Percentiles rank a stretch among this genome's conserved stretches.
phyloP scores from a whole-genome alignment of 75 land plant species.

The Selaginella moellendorffii region DNA sequence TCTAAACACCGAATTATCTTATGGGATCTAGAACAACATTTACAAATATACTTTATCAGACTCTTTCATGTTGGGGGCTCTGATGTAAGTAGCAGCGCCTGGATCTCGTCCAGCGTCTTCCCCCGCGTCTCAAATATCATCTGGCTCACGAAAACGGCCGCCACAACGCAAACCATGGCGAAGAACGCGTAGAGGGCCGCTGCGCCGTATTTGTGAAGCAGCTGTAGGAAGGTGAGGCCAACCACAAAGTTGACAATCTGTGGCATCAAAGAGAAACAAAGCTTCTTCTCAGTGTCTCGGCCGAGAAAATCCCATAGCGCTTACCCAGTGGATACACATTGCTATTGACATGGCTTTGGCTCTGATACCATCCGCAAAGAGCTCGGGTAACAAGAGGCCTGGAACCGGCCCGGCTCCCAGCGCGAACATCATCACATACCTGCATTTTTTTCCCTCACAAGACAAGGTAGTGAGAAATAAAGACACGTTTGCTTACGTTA shows the following conservation, averaged over 20 bases:
- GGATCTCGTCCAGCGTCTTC: conserved; percentile 79
- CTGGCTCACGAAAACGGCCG: conserved; percentile 55
- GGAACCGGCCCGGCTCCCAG: conserved; percentile 6
- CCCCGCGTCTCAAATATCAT: conserved; percentile 82
- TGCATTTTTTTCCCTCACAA: not conserved
- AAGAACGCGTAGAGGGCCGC: conserved; percentile 48
- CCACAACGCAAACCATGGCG: conserved; percentile 45
- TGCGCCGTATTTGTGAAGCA: conserved; percentile 59
- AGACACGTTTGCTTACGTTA: not conserved
- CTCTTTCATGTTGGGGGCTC: no score
- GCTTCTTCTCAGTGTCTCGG: not conserved
- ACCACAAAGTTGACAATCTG: conserved; percentile 91
- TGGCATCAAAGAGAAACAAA: not conserved
- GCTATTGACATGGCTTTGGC: conserved; percentile 6
- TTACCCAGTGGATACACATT: conserved; percentile 6
- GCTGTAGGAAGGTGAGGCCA: conserved; percentile 59
- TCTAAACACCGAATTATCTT: no score
- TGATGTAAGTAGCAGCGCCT: conserved; percentile 21
- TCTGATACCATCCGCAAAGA: conserved; percentile 3
- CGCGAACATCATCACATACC: conserved; percentile 5
- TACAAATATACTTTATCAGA: no score
- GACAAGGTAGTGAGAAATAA: not conserved
- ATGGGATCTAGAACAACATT: no score
- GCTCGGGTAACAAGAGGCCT: conserved; percentile 2
- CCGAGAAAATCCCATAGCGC: not conserved